Evolutionary conservation across 2,329 filamentous ascomycete species (phyloP).

Genomic region (Leptodontidium sp.): DNA sequence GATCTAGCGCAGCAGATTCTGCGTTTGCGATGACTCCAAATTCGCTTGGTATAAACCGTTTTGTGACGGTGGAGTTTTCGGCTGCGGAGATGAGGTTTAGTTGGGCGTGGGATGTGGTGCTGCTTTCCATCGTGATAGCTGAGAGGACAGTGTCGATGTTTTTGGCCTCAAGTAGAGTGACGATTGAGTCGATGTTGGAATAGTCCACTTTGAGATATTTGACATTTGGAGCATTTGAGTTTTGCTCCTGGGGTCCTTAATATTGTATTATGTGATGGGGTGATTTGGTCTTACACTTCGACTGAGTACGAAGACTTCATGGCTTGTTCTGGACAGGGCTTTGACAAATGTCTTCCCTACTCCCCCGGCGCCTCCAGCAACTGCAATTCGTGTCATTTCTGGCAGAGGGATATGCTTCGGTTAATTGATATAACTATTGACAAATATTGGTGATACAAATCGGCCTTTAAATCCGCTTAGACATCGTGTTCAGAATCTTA

Average conservation of each 20-base stretch:
- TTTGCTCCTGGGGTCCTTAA: not conserved
- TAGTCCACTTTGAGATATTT: not conserved
- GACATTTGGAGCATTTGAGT: not conserved
- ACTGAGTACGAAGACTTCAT: conserved; percentile 1
- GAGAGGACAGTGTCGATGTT: not conserved
- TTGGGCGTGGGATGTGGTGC: not conserved
- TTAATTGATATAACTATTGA: too few species aligned
- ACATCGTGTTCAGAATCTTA: too few species aligned
- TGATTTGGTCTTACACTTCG: not conserved
- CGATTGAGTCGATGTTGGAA: not conserved
- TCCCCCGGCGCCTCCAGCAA: not conserved
- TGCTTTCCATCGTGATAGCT: not conserved
- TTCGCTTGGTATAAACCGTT: not conserved
- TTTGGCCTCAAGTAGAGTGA: not conserved
- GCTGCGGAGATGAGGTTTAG: not conserved
- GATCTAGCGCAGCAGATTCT: not conserved
- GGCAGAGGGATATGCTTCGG: not conserved
- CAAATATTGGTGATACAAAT: too few species aligned
- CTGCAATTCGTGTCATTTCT: conserved; percentile 4
- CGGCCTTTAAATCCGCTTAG: too few species aligned
- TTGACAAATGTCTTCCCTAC: not conserved
- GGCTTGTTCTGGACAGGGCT: not conserved
- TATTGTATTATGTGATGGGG: not conserved
- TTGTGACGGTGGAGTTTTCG: not conserved
- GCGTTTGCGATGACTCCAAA: not conserved